Conservation (phyloP, 148 eudicot genomes). For the Silene uniflora region DNA sequence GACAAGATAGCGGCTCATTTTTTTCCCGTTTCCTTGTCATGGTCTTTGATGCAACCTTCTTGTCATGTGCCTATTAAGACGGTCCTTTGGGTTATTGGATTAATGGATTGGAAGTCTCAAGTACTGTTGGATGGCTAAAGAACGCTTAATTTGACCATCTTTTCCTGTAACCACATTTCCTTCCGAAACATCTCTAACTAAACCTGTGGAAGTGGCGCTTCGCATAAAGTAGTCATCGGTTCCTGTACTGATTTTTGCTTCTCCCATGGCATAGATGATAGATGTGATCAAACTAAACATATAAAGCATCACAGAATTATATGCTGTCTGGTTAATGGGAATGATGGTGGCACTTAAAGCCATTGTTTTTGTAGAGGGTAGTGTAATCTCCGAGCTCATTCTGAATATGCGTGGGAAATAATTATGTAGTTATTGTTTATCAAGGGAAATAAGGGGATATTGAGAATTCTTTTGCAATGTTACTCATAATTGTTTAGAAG, state of each 20-base stretch:
- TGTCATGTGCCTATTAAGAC: neutral
- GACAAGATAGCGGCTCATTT: neutral
- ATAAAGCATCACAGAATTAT: neutral
- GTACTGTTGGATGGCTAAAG: conserved; percentile 3
- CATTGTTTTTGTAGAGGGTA: neutral
- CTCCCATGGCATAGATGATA: neutral
- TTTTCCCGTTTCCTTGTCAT: neutral
- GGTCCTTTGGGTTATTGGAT: neutral
- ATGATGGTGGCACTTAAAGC: neutral
- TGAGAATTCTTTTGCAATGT: neutral
- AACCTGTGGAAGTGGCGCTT: neutral
- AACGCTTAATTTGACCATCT: neutral
- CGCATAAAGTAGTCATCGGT: neutral
- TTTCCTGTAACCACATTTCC: neutral
- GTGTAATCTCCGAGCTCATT: neutral
- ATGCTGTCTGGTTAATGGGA: neutral
- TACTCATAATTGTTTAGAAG: neutral
- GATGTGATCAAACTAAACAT: neutral
- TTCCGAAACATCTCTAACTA: neutral
- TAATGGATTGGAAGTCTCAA: neutral
- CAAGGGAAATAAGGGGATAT: neutral
- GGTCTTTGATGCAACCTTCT: neutral
- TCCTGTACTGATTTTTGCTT: neutral
- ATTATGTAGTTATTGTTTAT: neutral
- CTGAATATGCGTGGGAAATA: neutral